phyloP scores from a whole-genome alignment of 169 alveolate species.

The Plasmodium inui region DNA sequence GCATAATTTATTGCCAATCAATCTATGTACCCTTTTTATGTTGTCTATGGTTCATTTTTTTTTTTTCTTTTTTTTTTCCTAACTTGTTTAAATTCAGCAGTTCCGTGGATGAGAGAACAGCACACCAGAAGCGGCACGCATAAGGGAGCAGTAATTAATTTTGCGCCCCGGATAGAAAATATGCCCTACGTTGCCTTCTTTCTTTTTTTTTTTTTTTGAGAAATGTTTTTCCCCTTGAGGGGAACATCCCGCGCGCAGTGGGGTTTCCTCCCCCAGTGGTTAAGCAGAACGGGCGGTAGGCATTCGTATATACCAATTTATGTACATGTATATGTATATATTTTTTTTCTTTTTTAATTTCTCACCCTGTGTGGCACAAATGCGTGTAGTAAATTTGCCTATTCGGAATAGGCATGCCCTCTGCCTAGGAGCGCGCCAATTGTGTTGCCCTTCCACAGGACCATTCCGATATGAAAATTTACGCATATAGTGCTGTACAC shows the following conservation, averaged over 20 bases:
- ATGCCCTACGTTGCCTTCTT: not conserved
- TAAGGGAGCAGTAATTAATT: not conserved
- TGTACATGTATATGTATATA: not conserved
- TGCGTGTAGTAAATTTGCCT: not conserved
- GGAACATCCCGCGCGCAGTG: not conserved
- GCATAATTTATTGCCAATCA: not conserved
- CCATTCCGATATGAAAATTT: not conserved
- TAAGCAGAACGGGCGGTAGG: not conserved
- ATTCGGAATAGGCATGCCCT: not conserved
- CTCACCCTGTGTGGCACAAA: not conserved
- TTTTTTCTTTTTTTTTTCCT: too few species aligned
- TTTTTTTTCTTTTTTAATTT: not conserved
- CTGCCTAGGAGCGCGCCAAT: not conserved
- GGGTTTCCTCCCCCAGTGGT: too few species aligned
- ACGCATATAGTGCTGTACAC: not conserved
- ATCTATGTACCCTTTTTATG: not conserved
- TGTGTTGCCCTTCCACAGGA: not conserved
- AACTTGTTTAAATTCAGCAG: not conserved
- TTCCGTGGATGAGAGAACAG: not conserved
- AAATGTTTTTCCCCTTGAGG: not conserved
- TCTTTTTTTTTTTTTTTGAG: not conserved
- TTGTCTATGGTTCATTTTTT: not conserved
- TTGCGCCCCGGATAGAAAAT: not conserved
- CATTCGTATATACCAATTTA: not conserved
- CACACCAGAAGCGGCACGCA: not conserved